A percentile compares a stretch with the other conserved stretches of the same genome.
These are phyloP conservation scores for Paracoccidioides lutzii DNA, from an alignment of 2,329 filamentous ascomycete species.

Conservation along the genomic window DNA sequence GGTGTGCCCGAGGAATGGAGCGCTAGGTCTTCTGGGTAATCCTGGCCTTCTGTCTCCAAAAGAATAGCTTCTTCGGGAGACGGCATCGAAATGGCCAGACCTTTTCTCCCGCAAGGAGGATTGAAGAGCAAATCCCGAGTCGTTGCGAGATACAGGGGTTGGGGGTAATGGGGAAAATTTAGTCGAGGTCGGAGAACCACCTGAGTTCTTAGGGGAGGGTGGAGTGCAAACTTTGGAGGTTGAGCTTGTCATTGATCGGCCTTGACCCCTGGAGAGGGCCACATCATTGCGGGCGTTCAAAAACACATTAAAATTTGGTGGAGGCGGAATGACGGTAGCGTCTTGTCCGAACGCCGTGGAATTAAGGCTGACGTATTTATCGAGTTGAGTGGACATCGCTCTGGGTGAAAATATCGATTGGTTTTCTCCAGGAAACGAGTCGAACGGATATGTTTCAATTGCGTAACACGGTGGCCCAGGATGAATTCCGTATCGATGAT, in stretches of 20 bases:
- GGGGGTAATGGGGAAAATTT: slow-evolving; percentile 64
- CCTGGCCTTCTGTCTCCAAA: slow-evolving; percentile 60
- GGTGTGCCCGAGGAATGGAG: slow-evolving; percentile 58
- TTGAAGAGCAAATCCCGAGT: slow-evolving; percentile 80
- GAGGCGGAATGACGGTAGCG: slow-evolving; percentile 40
- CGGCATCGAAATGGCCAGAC: slow-evolving; percentile 77
- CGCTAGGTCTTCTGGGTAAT: slow-evolving; percentile 46
- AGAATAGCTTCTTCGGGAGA: slow-evolving; percentile 80
- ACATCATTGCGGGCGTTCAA: slow-evolving; percentile 58
- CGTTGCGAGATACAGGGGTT: slow-evolving; percentile 73
- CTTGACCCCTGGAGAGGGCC: slow-evolving; percentile 37
- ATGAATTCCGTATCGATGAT: slow-evolving; percentile 71
- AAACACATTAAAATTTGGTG: slow-evolving; percentile 84
- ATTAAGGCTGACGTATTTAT: slow-evolving; percentile 78
- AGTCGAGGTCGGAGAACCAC: slow-evolving; percentile 53
- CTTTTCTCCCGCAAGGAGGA: slow-evolving; percentile 84
- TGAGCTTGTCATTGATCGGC: slow-evolving; percentile 64
- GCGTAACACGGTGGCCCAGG: slow-evolving; percentile 87
- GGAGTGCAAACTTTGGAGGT: slow-evolving; percentile 41
- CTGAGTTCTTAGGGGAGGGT: slow-evolving; percentile 39
- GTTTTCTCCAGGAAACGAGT: slow-evolving; percentile 81
- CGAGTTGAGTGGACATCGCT: slow-evolving; percentile 57
- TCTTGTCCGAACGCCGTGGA: slow-evolving; percentile 70
- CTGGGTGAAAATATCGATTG: slow-evolving; percentile 63
- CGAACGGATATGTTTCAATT: slow-evolving; percentile 80